Conservation (phyloP, 345 rosid genomes). For the Psidium guajava region DNA sequence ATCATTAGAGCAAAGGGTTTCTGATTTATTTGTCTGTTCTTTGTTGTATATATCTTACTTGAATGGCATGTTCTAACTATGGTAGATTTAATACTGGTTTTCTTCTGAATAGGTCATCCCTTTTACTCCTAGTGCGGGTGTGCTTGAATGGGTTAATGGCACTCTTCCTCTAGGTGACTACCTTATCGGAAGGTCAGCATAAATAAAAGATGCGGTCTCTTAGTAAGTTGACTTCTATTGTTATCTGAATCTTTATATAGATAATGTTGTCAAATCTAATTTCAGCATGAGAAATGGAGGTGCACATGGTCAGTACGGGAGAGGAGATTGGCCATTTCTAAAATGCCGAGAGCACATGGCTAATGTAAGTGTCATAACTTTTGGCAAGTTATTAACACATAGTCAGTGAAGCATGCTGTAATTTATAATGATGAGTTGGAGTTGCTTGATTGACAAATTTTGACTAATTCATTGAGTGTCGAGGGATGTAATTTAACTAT, state of each 20-base stretch:
- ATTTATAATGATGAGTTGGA: not conserved
- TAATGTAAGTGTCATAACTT: conserved; percentile 39
- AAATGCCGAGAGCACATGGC: conserved; percentile 79
- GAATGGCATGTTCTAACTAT: not conserved
- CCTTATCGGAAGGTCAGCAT: conserved; percentile 78
- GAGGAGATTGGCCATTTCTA: conserved; percentile 67
- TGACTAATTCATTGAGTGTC: not conserved
- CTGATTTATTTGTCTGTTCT: not conserved
- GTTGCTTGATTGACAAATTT: not conserved
- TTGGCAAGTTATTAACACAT: not conserved
- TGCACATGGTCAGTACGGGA: conserved; percentile 83
- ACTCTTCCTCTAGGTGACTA: conserved; percentile 93
- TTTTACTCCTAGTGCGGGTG: conserved; percentile 98
- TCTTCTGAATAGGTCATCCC: conserved; percentile 61
- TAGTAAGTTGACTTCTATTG: not conserved
- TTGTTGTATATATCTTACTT: not conserved
- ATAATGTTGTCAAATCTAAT: not conserved
- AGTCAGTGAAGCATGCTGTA: not conserved
- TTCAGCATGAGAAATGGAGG: conserved; percentile 80
- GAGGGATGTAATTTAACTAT: not conserved
- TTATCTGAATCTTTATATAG: not conserved
- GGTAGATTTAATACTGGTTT: not conserved
- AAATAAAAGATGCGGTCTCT: not conserved
- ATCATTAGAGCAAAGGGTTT: not conserved
- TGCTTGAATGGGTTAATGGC: conserved; percentile 98